Conservation (phyloP, 139 green algal genomes). For the Asterochloris sp. region DNA sequence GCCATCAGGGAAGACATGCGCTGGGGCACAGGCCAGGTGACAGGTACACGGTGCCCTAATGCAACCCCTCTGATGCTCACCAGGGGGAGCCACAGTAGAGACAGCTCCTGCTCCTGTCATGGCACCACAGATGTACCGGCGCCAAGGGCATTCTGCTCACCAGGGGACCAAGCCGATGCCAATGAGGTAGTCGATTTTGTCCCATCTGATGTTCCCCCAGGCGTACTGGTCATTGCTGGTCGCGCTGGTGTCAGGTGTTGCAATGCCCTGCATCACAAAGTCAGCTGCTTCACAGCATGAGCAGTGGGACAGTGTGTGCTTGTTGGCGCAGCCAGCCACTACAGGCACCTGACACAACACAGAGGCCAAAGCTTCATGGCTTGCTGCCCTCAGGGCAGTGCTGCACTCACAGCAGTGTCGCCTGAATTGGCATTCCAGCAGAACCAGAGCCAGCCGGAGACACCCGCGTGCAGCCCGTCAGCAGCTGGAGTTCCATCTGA, state of each 20-base stretch:
- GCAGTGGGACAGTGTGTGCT: not conserved
- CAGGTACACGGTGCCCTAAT: too few relatives aligned
- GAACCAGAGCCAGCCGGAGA: constrained; percentile 29
- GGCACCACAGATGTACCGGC: too few relatives aligned
- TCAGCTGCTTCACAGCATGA: not conserved
- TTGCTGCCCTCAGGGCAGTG: too few relatives aligned
- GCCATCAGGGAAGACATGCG: too few relatives aligned
- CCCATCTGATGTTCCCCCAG: constrained; percentile 23
- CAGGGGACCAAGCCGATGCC: not conserved
- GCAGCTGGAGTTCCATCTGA: not conserved
- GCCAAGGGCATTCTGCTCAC: too few relatives aligned
- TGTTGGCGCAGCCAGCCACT: not conserved
- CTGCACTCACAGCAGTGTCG: not conserved
- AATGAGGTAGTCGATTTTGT: constrained; percentile 18
- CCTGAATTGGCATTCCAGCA: constrained; percentile 29
- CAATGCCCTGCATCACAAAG: too few relatives aligned
- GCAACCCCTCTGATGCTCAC: too few relatives aligned
- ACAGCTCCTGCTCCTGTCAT: too few relatives aligned
- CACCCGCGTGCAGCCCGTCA: constrained; percentile 20
- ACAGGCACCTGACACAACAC: too few relatives aligned
- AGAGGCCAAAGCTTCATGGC: not conserved
- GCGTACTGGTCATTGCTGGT: not conserved
- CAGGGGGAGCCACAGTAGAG: too few relatives aligned
- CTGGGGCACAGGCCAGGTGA: too few relatives aligned
- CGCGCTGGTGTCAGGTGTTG: not conserved